A percentile compares a stretch with the other conserved stretches of the same genome.
phyloP scores from a whole-genome alignment of 208 protist genomes.

The Acanthamoeba quina region DNA sequence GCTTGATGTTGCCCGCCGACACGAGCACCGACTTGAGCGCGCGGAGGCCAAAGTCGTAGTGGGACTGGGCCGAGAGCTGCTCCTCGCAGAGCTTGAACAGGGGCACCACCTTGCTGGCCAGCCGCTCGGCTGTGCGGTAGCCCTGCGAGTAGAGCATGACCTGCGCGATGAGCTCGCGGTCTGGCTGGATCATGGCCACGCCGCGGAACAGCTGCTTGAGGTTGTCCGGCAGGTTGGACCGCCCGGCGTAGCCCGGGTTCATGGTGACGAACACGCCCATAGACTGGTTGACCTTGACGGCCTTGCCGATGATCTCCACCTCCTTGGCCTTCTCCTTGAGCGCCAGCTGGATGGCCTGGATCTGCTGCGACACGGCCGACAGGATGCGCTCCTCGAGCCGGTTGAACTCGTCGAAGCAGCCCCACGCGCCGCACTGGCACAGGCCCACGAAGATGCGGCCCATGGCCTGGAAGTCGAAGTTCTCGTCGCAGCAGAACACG shows the following conservation, averaged over 20 bases:
- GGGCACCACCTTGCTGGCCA: slow-evolving; percentile 98
- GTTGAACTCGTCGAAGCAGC: slow-evolving; percentile 99
- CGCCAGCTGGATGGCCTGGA: slow-evolving; percentile 95
- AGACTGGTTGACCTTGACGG: slow-evolving; percentile 93
- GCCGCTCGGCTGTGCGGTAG: slow-evolving; percentile 96
- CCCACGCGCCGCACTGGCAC: slow-evolving; percentile 99
- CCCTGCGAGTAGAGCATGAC: slow-evolving; percentile 99
- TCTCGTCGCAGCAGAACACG: slow-evolving; percentile 99
- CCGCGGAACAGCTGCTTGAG: slow-evolving; percentile 99
- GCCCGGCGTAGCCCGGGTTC: slow-evolving; percentile 99
- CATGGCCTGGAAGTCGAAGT: slow-evolving; percentile 98
- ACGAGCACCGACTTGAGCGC: slow-evolving; percentile 99
- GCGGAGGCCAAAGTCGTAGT: slow-evolving; percentile 99
- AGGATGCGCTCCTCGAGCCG: slow-evolving; percentile 99
- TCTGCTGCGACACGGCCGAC: slow-evolving; percentile 99
- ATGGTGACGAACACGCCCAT: slow-evolving; percentile 99
- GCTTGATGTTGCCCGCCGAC: slow-evolving; percentile 97
- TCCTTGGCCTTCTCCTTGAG: slow-evolving; percentile 82
- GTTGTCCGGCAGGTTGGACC: slow-evolving; percentile 99
- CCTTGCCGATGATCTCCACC: slow-evolving; percentile 95
- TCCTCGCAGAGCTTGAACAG: slow-evolving; percentile 98
- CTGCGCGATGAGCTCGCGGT: slow-evolving; percentile 99
- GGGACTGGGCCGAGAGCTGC: slow-evolving; percentile 98
- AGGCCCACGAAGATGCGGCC: slow-evolving; percentile 99
- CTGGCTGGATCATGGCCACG: slow-evolving; percentile 98